Conservation (phyloP, 2,329 filamentous ascomycete genomes). For the Sporothrix sp. region DNA sequence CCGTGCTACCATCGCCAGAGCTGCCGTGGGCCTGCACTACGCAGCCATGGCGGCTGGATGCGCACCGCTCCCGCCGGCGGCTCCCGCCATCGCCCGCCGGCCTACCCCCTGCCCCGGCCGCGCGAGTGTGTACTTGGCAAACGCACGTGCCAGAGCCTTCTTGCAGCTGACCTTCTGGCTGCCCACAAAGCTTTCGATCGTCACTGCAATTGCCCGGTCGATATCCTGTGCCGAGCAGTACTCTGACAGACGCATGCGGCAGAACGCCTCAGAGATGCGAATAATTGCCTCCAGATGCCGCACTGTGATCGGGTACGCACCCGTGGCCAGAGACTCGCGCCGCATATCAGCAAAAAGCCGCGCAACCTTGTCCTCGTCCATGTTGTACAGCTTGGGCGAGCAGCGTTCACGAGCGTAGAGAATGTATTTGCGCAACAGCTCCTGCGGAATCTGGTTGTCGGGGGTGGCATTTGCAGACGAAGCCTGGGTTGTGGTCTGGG, state of each 20-base stretch:
- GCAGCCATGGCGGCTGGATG: neutral
- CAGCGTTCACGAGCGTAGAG: slow-evolving; percentile 86
- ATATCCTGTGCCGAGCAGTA: slow-evolving; percentile 88
- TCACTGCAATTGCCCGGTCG: slow-evolving; percentile 92
- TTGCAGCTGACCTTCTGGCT: slow-evolving; percentile 97
- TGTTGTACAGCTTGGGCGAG: slow-evolving; percentile 87
- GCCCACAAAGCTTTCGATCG: slow-evolving; percentile 89
- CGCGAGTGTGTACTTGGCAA: slow-evolving; percentile 79
- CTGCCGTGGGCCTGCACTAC: neutral
- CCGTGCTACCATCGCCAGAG: too few relatives aligned
- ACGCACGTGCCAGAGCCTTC: slow-evolving; percentile 86
- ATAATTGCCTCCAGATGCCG: slow-evolving; percentile 97
- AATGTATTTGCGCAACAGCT: slow-evolving; percentile 90
- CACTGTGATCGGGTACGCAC: slow-evolving; percentile 95
- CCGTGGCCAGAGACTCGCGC: slow-evolving; percentile 82
- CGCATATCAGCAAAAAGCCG: slow-evolving; percentile 94
- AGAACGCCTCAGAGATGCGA: slow-evolving; percentile 87
- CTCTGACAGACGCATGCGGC: slow-evolving; percentile 95
- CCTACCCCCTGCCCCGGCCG: slow-evolving; percentile 33
- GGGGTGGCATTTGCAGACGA: slow-evolving; percentile 23
- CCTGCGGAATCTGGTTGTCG: slow-evolving; percentile 74
- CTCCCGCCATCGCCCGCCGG: slow-evolving; percentile 16
- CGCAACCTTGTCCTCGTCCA: slow-evolving; percentile 95
- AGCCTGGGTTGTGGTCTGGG: slow-evolving; percentile 17
- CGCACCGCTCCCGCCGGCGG: neutral